phyloP scores from a whole-genome alignment of 1,284 basidiomycete species.

The Marasmius tenuissimus region DNA sequence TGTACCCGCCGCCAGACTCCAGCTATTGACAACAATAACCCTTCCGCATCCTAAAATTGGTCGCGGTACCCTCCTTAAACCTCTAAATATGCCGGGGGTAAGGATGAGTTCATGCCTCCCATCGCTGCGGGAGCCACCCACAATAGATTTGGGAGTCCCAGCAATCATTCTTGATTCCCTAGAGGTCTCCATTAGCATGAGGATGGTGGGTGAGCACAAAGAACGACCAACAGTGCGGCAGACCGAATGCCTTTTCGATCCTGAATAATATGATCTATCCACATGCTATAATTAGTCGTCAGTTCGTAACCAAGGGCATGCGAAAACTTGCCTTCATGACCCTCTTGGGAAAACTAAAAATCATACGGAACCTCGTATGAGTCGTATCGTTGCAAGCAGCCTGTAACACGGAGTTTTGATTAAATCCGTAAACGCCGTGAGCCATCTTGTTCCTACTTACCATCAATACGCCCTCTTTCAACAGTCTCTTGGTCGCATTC shows the following conservation, averaged over 20 bases:
- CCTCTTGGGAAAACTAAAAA: slow-evolving; percentile 6
- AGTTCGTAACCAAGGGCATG: background rate
- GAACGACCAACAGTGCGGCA: background rate
- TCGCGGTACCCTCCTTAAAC: too few species aligned
- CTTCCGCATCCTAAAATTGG: too few species aligned
- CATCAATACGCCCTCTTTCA: slow-evolving; percentile 6
- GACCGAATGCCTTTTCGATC: slow-evolving; percentile 6
- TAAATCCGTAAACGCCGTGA: background rate
- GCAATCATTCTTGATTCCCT: too few species aligned
- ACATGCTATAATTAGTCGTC: background rate
- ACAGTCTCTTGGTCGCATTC: background rate
- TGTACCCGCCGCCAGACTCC: too few species aligned
- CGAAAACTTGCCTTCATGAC: slow-evolving; percentile 10
- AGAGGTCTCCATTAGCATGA: too few species aligned
- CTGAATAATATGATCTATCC: slow-evolving; percentile 6
- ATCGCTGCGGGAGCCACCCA: too few species aligned
- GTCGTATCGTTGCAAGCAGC: background rate
- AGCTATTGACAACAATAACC: too few species aligned
- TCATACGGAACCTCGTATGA: slow-evolving; percentile 6
- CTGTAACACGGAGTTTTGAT: background rate
- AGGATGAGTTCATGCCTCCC: too few species aligned
- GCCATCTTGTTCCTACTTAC: background rate
- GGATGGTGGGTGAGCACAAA: too few species aligned
- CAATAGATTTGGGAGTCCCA: too few species aligned
- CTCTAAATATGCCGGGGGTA: too few species aligned